Percentiles rank a stretch among this genome's conserved stretches.
Conservation (phyloP, 306 rosid genomes). For the Corylus heterophylla region DNA sequence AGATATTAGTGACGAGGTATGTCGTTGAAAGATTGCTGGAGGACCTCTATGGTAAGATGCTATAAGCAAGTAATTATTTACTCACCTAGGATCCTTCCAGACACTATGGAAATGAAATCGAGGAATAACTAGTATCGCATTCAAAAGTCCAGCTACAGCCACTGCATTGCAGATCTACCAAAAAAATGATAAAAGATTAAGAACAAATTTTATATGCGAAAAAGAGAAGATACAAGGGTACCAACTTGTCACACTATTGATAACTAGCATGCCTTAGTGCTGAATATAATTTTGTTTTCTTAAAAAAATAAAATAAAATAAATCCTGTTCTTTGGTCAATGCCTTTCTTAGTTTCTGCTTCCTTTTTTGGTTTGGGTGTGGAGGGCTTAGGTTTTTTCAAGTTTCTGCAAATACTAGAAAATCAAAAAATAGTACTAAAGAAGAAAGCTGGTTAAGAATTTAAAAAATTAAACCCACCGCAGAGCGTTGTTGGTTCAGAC, state of each 20-base stretch:
- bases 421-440: constrained; percentile 9
- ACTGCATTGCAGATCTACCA: constrained; percentile 92
- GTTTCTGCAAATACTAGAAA: neutral
- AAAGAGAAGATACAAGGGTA: neutral
- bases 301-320: too few relatives aligned
- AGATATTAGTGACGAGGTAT: neutral
- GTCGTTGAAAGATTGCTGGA: constrained; percentile 5
- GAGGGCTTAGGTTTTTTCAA: neutral
- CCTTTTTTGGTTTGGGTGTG: too few relatives aligned
- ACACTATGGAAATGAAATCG: constrained; percentile 83
- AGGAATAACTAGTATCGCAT: constrained; percentile 84
- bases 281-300: too few relatives aligned
- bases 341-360: too few relatives aligned
- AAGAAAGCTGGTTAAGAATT: neutral
- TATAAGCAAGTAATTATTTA: constrained; percentile 14
- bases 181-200: neutral
- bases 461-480: constrained; percentile 53
- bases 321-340: neutral
- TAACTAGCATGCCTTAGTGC: neutral
- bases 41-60: constrained; percentile 8
- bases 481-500: constrained; percentile 96
- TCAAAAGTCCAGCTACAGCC: constrained; percentile 93
- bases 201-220: neutral
- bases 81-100: constrained; percentile 92
- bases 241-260: neutral